Evolutionary conservation across 495 filamentous ascomycete genomes (phyloP), one percentile per base, ranked within the genome.

Genomic region (Neurospora sp.): DNA sequence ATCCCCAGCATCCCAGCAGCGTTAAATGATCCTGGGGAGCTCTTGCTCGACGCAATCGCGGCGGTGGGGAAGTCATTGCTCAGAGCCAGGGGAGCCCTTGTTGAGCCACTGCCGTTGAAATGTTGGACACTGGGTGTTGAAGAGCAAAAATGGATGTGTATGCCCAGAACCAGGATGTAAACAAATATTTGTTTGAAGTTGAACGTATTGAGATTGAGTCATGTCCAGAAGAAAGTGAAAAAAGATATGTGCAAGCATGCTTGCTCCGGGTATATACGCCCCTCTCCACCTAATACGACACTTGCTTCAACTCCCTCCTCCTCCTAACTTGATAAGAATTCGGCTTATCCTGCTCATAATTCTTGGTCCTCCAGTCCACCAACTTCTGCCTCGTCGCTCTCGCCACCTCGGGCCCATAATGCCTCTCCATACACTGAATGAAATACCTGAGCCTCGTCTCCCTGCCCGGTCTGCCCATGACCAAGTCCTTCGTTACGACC

Each of bases 401-500:
- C n/a, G 79, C 79, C 8, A 76, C 69, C 22, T 80, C 74, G 0
- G 59, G 69, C 37, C 84, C 83, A 47, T 78, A 72, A 14, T 78
- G 74, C 42, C 73, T 65, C 53, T 77, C 59, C 42, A 87, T 72
- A 6, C 85, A 70, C 40, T 53, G 47, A 69, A 86, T 70, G 69
- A 81, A 75, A 81, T 82, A 86, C 47, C 74, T 69, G 20, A 85
- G 72, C 35, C 83, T 80, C 4, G 75, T 74, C 69, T 78, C 79
- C 31, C 78, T 76, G 31, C 86, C 81, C 40, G 75, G 81, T 20
- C 74, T 27, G 18, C 79, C 80, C n/a, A 74, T 70, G 18, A 72
- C 70, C 72, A 87, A 75, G 71, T 83, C 81, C 71, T 79, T 80
- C 3, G 81, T 82, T 5, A 85, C 73, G 2, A 80, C 74, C 39